Evolutionary conservation across 805 yeast species (phyloP).

Genomic region (Saturnispora galanensis): DNA sequence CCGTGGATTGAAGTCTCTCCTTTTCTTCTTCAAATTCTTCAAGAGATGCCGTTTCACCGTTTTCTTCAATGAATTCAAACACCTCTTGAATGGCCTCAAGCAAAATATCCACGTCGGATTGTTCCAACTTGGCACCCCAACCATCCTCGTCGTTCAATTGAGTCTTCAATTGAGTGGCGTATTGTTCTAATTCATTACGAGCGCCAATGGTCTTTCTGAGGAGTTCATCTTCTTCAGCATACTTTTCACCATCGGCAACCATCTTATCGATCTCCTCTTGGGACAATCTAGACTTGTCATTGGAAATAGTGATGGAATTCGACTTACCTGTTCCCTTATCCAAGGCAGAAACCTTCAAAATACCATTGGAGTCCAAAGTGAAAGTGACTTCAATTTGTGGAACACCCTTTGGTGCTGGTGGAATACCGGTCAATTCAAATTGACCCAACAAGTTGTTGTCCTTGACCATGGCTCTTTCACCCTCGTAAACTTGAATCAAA

Average conservation of each 20-base stretch:
- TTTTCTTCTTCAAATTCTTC: slow-evolving; percentile 93
- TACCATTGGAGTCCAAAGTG: slow-evolving; percentile 80
- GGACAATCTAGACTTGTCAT: slow-evolving; percentile 88
- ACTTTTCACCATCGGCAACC: slow-evolving; percentile 96
- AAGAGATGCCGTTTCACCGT: slow-evolving; percentile 70
- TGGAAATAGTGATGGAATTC: slow-evolving; percentile 83
- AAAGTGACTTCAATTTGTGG: slow-evolving; percentile 90
- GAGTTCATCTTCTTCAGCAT: slow-evolving; percentile 81
- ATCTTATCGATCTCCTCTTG: slow-evolving; percentile 94
- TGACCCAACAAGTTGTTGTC: slow-evolving; percentile 87
- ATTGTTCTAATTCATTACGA: slow-evolving; percentile 80
- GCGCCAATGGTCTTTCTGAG: slow-evolving; percentile 80
- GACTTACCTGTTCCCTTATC: slow-evolving; percentile 94
- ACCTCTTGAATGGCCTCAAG: slow-evolving; percentile 82
- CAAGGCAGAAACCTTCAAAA: slow-evolving; percentile 73
- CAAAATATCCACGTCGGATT: slow-evolving; percentile 84
- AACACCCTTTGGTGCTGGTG: slow-evolving; percentile 87
- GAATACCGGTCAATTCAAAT: slow-evolving; percentile 77
- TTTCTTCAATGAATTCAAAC: slow-evolving; percentile 57
- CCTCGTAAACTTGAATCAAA: slow-evolving; percentile 87
- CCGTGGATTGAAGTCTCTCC: slow-evolving; percentile 68
- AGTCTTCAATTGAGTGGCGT: slow-evolving; percentile 73
- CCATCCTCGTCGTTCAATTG: slow-evolving; percentile 42
- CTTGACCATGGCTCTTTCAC: slow-evolving; percentile 91
- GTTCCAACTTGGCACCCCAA: slow-evolving; percentile 71